phyloP scores from a whole-genome alignment of 2,329 filamentous ascomycete species.

The Pezicula rhizophila region DNA sequence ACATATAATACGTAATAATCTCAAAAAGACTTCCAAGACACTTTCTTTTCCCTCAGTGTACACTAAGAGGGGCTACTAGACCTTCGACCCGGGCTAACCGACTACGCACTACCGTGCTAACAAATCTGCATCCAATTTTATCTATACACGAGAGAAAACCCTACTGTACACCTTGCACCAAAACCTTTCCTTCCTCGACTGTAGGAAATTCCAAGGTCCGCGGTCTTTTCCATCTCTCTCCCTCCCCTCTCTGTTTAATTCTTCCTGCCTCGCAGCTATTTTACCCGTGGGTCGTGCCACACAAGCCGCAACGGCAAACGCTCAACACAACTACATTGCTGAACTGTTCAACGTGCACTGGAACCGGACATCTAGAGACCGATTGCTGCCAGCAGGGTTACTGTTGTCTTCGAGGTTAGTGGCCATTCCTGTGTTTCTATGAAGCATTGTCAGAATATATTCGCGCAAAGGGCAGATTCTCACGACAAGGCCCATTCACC shows the following conservation, averaged over 20 bases:
- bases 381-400: neutral
- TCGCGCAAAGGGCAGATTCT: conserved; percentile 13
- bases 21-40: too few species aligned
- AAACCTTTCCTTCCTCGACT: conserved; percentile 3
- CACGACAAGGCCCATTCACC: conserved; percentile 1
- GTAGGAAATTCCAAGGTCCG: conserved; percentile 6
- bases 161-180: neutral
- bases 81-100: too few species aligned
- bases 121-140: too few species aligned
- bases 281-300: conserved; percentile 14
- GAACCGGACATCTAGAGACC: neutral
- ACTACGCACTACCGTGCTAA: too few species aligned
- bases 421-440: neutral
- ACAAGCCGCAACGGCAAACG: conserved; percentile 8
- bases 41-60: too few species aligned
- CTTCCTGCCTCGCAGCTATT: neutral
- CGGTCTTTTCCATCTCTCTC: conserved; percentile 1
- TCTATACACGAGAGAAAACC: too few species aligned
- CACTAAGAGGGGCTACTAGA: too few species aligned
- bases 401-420: neutral
- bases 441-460: conserved; percentile 4
- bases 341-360: conserved; percentile 4
- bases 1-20: too few species aligned
- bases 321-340: conserved; percentile 13
- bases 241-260: conserved; percentile 2